Base-by-base conservation (phyloP, 257 asterid genomes). In the Solanum paucissectum region DNA sequence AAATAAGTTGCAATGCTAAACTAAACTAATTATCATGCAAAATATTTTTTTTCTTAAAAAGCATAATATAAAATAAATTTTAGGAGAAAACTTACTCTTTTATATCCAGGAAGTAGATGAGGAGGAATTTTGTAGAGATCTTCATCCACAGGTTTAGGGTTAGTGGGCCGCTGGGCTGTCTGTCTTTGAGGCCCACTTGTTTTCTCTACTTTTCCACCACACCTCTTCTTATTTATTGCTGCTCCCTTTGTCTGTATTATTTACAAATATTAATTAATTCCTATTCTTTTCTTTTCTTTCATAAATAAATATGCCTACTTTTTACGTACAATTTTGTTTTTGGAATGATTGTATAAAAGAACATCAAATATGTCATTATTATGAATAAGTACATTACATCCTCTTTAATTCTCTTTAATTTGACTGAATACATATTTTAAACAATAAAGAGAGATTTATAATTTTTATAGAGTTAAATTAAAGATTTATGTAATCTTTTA, bases 61-160 rank as follows among this genome's bases (percentile, higher is more conserved):
- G n/a, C n/a, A 52, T 52, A 52, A 7, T 52, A 52, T 52, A 18
- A 52, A 52, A 18, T 6, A 16, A 52, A 10, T 4, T 62, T 62
- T 60, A 21, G 69, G 13, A 10, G 81, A 25, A 27, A 29, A 42
- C 81, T 79, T 42, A 97, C 99, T 55, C 95, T 66, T 64, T 94
- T 95, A 58, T 97, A 91, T 16, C 83, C 91, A 8, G 90, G 90
- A 7, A 94, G 94, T 27, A 95, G 94, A 86, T 93, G 95, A 2
- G 98, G 93, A 42, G 98, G 93, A 83, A 95, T 93, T 92, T 95
- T 91, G 96, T 96, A 96, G 36, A 96, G 98, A 91, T 96, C 98
- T 92, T 96, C 99, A 86, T 96, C 99, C 1, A 95, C 96, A 5
- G 99, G 98, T 69, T 96, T 96, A n/a, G 87, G 91, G 40, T 87